Base-by-base conservation (phyloP, 352 stramenopile species). In the Pythium folliculosum region DNA sequence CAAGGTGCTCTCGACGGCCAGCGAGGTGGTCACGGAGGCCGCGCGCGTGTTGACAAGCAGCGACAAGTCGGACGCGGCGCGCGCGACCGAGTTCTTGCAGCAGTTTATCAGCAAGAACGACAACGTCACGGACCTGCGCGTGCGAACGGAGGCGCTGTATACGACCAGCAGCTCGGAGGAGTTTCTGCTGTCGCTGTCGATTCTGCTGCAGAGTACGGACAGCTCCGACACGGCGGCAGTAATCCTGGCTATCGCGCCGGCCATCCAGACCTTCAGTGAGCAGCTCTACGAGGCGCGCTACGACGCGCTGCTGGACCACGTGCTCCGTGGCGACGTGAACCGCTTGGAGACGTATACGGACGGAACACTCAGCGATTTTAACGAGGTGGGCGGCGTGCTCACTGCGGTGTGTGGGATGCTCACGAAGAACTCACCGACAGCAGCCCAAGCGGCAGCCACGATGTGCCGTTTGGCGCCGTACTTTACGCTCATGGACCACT, bases 51-150 rank as follows among this genome's bases (percentile, higher is more conserved):
- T 63, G 25, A 14, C 38, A 1, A 63, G 38, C 25, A 32, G 40
- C 14, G 25, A n/a, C 38, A 32, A 30, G 17, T 25, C 22, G 5
- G 48, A 53, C 17, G 43, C 30, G 23, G 21, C 37, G 43, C 55
- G 55, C 27, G 55, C 55, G 40, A 52, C 17, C 1, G 55, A 52
- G 55, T 63, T 63, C 17, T 35, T 63, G 22, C 30, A n/a, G 0
- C 45, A 64, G 57, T 64, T 56, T n/a, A 35, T 64, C 17, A 56
- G 27, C 30, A 55, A 64, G 57, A 64, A 30, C 30, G 47, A 64
- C 9, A 56, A 64, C 19, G 57, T 40, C 19, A 49, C 44, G 19
- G 49, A 64, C 19, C 32, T 44, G 16, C 17, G 49, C 16, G 57
- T 64, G 0, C 35, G 44, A 30, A 21, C 47, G 3, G 9, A 17